phyloP scores from a whole-genome alignment of 768 basidiomycete genomes.

The Pleurotus djamor region DNA sequence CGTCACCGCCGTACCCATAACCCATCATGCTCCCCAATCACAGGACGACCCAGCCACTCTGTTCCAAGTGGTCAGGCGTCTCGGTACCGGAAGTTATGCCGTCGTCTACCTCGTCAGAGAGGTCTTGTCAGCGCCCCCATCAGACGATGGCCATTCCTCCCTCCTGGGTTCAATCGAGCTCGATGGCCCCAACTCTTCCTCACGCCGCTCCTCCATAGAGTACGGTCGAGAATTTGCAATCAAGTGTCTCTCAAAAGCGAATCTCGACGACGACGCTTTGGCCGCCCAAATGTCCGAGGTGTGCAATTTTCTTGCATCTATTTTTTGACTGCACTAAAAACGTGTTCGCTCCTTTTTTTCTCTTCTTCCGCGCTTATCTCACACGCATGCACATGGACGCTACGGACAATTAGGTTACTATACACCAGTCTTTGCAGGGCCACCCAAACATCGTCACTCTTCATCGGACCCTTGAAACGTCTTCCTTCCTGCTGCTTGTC shows the following conservation, averaged over 20 bases:
- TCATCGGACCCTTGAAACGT: constrained; percentile 90
- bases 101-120: constrained; percentile 92
- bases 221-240: constrained; percentile 90
- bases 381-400: constrained; percentile 12
- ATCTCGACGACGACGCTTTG: constrained; percentile 86
- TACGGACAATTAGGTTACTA: constrained; percentile 69
- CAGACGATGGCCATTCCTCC: constrained; percentile 57
- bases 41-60: constrained; percentile 53
- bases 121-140: constrained; percentile 46
- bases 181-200: constrained; percentile 29
- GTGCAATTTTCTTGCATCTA: constrained; percentile 13
- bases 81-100: constrained; percentile 90
- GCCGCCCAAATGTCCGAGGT: constrained; percentile 92
- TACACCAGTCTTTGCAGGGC: constrained; percentile 88
- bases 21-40: constrained; percentile 27
- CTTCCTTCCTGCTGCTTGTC: constrained; percentile 87
- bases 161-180: constrained; percentile 55
- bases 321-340: constrained; percentile 1
- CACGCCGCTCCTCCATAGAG: constrained; percentile 30
- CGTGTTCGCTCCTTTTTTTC: background rate
- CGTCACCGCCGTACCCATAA: constrained; percentile 56
- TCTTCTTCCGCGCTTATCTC: background rate
- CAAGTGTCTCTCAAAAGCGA: constrained; percentile 93
- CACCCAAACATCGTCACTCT: constrained; percentile 96
- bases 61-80: constrained; percentile 82